Evolutionary conservation across 2,329 filamentous ascomycete species (phyloP).

Genomic region (Trichophaea hybrida): DNA sequence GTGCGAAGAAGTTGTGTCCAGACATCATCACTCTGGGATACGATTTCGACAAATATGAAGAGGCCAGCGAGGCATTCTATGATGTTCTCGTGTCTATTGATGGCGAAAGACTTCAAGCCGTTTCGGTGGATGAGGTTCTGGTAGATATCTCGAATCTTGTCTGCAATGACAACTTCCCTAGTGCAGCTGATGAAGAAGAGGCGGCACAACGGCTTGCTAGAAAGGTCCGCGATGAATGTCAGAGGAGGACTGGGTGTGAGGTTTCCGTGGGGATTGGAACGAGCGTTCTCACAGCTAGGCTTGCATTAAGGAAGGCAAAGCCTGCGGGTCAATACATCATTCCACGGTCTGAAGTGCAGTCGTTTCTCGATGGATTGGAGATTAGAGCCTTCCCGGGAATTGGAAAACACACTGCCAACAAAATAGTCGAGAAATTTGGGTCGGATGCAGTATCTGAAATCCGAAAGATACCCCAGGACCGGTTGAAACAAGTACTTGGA

Average conservation of each 20-base stretch:
- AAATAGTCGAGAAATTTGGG: conserved; percentile 65
- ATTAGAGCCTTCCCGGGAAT: conserved; percentile 80
- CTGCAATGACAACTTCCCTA: conserved; percentile 44
- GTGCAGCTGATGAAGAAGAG: conserved; percentile 64
- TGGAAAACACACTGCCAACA: conserved; percentile 75
- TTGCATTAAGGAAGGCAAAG: conserved; percentile 81
- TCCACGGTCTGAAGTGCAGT: conserved; percentile 62
- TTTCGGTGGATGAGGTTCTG: conserved; percentile 90
- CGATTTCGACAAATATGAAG: conserved; percentile 88
- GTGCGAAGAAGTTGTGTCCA: conserved; percentile 66
- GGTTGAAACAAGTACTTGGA: conserved; percentile 56
- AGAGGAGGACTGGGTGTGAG: conserved; percentile 61
- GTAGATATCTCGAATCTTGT: conserved; percentile 59
- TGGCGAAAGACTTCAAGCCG: conserved; percentile 70
- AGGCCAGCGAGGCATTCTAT: conserved; percentile 78
- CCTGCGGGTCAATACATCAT: conserved; percentile 86
- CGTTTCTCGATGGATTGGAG: conserved; percentile 60
- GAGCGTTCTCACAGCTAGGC: conserved; percentile 82
- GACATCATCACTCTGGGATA: conserved; percentile 84
- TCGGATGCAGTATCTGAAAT: conserved; percentile 73
- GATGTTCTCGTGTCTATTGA: conserved; percentile 64
- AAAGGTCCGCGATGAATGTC: conserved; percentile 50
- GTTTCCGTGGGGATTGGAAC: conserved; percentile 86
- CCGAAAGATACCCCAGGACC: conserved; percentile 52
- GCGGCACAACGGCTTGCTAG: conserved; percentile 59